Evolutionary conservation across 805 yeast species (phyloP).

Genomic region (Vanderwaltozyma yarrowii): DNA sequence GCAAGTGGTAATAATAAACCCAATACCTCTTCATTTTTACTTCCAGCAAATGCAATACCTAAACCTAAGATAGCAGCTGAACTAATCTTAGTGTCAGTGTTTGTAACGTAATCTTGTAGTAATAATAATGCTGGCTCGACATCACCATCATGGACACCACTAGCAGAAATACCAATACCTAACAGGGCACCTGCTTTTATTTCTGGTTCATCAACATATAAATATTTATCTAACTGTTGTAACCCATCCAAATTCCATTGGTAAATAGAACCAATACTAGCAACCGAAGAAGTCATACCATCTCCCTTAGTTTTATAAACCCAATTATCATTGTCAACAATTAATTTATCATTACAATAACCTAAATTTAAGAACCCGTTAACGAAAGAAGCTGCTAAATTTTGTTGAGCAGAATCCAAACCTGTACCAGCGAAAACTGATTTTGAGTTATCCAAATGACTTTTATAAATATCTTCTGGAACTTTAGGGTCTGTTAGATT

Average conservation of each 20-base stretch:
- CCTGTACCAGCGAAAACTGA: conserved; percentile 41
- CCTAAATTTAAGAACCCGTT: conserved; percentile 89
- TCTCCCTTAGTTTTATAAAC: conserved; percentile 84
- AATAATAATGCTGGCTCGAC: conserved; percentile 85
- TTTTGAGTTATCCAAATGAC: conserved; percentile 69
- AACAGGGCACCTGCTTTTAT: conserved; percentile 93
- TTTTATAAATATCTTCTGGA: conserved; percentile 90
- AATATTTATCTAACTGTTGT: conserved; percentile 78
- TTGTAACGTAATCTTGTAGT: conserved; percentile 71
- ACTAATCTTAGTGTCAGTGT: conserved; percentile 51
- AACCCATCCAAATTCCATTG: conserved; percentile 94
- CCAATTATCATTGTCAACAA: conserved; percentile 76
- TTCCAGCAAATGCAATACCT: conserved; percentile 92
- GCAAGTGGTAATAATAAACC: conserved; percentile 73
- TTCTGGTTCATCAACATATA: conserved; percentile 76
- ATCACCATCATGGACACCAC: conserved; percentile 85
- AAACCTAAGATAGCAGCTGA: conserved; percentile 82
- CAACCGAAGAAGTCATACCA: conserved; percentile 88
- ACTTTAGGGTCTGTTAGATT: conserved; percentile 82
- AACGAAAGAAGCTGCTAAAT: conserved; percentile 89
- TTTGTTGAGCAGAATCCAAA: conserved; percentile 89
- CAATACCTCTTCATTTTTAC: conserved; percentile 74
- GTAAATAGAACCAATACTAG: conserved; percentile 79
- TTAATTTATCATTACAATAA: conserved; percentile 72
- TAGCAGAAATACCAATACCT: conserved; percentile 87